Evolutionary conservation across 352 stramenopile species (phyloP), one percentile per base, ranked within the genome.

Genomic region (Lagenidium giganteum): DNA sequence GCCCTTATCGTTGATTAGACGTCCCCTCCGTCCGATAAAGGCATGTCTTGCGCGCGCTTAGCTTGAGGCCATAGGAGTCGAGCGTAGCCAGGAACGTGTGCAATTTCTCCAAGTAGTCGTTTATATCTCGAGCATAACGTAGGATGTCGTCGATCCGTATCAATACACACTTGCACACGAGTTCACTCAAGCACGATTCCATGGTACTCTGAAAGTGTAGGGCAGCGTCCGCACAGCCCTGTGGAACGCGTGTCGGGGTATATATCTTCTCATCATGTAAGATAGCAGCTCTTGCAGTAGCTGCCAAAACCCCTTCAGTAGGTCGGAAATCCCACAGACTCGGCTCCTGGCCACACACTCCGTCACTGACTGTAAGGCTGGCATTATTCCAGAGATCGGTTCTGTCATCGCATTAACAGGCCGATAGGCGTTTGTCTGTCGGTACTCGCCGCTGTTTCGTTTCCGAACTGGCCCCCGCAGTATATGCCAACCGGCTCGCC

Each of bases 241-340:
- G 57, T n/a, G 45, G 44, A 7, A 66, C 42, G 2, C 51, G 50
- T 7, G 16, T 45, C 27, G 51, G 57, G 2, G 44, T 66, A 28
- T 58, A 62, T 7, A 64, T 16, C 8, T 39, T 54, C 11, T 23
- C 14, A 23, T 56, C 50, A 61, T 50, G 37, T 52, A 57, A n/a
- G 55, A 64, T 1, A 56, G 28, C 5, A 64, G 12, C 33, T 55
- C 44, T 36, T 53, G 48, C 14, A 38, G 42, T 13, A 64, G 23
- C 32, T 64, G 55, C 55, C 55, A 60, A 14, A 42, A 51, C n/a
- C 41, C 49, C 25, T 45, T 38, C 6, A 49, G 12, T 23, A 46
- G 16, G 20, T 46, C 17, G 32, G 32, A 25, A n/a, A 44, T 23
- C 6, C 24, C 25, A 34, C 47, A 48, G 35, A n/a, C n/a, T n/a